These are phyloP conservation scores for Coemansia sp. DNA, from an alignment of 192 early-diverging fungal species.

Conservation along the genomic window DNA sequence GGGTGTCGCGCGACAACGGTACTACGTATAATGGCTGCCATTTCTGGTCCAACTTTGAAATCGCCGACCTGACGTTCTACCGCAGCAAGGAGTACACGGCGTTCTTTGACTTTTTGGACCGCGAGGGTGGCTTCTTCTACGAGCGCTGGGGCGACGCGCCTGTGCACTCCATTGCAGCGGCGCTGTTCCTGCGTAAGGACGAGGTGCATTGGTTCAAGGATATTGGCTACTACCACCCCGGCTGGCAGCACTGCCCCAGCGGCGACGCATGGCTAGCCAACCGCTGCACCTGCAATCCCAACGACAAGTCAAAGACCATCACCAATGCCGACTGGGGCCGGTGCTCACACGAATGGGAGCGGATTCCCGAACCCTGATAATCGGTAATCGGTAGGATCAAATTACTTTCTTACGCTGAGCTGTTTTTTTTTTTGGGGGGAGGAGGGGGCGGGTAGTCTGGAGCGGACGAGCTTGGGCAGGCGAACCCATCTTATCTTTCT, in stretches of 20 bases:
- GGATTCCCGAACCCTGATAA: conserved; percentile 21
- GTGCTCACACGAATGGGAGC: conserved; percentile 41
- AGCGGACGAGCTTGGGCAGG: too few relatives aligned
- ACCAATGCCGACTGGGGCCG: conserved; percentile 43
- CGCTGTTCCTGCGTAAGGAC: conserved; percentile 49
- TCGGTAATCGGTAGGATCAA: conserved; percentile 9
- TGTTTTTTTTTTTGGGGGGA: too few relatives aligned
- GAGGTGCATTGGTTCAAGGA: conserved; percentile 69
- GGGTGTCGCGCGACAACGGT: conserved; percentile 30
- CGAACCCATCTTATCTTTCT: conserved; percentile 6
- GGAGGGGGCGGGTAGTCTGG: too few relatives aligned
- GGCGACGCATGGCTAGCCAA: conserved; percentile 38
- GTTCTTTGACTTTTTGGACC: conserved; percentile 70
- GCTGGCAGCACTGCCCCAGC: conserved; percentile 50
- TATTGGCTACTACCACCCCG: conserved; percentile 66
- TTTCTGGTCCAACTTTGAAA: conserved; percentile 89
- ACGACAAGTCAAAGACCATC: conserved; percentile 32
- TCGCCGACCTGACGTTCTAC: conserved; percentile 69
- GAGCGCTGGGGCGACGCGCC: conserved; percentile 65
- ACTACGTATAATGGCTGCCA: conserved; percentile 61
- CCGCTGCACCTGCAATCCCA: conserved; percentile 40
- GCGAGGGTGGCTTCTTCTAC: conserved; percentile 82
- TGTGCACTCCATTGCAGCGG: conserved; percentile 61
- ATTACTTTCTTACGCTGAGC: background rate
- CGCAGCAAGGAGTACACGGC: conserved; percentile 51